Base-by-base conservation (phyloP, 2,329 filamentous ascomycete species). In the Calonectria henricotiae region DNA sequence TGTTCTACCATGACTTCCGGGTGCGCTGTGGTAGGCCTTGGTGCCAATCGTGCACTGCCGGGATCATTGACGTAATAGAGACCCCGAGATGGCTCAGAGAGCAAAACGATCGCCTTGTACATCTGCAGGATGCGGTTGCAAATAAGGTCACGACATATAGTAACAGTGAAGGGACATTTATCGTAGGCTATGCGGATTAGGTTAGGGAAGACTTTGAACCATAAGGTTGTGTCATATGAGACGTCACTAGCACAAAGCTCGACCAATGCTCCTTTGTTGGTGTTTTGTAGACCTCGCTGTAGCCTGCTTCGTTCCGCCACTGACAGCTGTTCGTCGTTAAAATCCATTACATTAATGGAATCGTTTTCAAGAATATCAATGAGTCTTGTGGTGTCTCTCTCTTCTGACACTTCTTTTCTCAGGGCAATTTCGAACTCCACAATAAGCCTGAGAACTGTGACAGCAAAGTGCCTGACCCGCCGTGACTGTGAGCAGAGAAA, bases 181-280 rank as follows among this genome's bases (percentile, higher is more conserved):
- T 98, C 94, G 78, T 94, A 97, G 69, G 95, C 94, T 74, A 97
- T 92, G 12, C 94, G 91, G 67, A 99, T 93, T 37, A 99, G 88
- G 78, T 98, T 98, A 4, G 96, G 97, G 78, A 99, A 99, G 20
- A 98, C 92, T 79, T 98, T 99, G 84, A 96, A 97, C 96, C 96
- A 99, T 13, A 99, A 85, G 0, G 95, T 97, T 3, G 94, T 92
- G 80, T 99, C 96, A 78, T 98, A 98, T 0, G 95, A 94, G 30
- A 96, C 91, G 76, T 98, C 96, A 82, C 96, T 98, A 75, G 94
- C 96, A 82, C 96, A 98, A 27, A 99, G 89, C 80, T 98, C 96
- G 39, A 98, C 93, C 20, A 99, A 85, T 3, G 94, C 96, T 72
- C 94, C 95, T 76, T 92, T 91, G 75, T 94, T 94, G 78, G 91